phyloP scores from a whole-genome alignment of 345 rosid species.

The Bruguiera sexangula region DNA sequence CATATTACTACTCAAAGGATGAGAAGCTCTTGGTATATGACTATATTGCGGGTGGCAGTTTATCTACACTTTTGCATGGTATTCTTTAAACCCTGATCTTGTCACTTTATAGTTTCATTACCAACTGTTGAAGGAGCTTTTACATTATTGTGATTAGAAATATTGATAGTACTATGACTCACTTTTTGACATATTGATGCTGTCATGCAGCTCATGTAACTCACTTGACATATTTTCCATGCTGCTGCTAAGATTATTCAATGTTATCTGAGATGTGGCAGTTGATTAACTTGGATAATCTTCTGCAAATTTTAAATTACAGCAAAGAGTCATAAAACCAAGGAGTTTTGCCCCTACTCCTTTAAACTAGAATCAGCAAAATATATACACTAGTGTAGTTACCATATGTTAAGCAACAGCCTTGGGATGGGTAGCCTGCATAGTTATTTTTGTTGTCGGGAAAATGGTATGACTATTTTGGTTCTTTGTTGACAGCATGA shows the following conservation, averaged over 20 bases:
- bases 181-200: background rate
- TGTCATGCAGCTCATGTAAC: background rate
- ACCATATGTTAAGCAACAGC: background rate
- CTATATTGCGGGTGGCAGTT: slow-evolving; percentile 53
- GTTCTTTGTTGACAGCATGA: background rate
- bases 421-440: background rate
- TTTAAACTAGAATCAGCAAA: background rate
- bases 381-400: background rate
- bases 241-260: too few species aligned
- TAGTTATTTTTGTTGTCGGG: background rate
- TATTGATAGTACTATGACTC: background rate
- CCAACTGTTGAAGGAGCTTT: background rate
- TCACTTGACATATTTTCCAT: background rate
- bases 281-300: too few species aligned
- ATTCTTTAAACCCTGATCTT: slow-evolving; percentile 12
- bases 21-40: slow-evolving; percentile 86
- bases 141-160: background rate
- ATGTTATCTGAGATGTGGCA: too few species aligned
- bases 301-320: too few species aligned
- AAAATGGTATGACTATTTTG: background rate
- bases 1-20: slow-evolving; percentile 87
- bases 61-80: slow-evolving; percentile 76
- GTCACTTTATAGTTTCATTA: background rate
- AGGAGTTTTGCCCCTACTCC: background rate
- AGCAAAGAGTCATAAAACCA: too few species aligned